A percentile compares a stretch with the other conserved stretches of the same genome.
phyloP scores from a whole-genome alignment of 192 early-diverging fungal genomes.

The Entomortierella chlamydospora region DNA sequence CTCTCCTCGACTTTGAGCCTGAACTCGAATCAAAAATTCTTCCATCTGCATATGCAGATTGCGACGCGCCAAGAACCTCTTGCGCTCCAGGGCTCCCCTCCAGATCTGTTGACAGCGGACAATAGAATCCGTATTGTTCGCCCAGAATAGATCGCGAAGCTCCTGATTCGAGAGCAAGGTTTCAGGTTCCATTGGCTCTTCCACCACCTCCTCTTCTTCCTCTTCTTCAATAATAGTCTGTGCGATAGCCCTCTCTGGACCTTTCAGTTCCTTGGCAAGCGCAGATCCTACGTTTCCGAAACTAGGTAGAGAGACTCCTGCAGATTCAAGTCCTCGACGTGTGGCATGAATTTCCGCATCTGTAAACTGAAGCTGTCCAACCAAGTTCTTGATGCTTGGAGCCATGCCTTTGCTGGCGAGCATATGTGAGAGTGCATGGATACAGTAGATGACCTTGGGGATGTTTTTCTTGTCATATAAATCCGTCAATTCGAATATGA shows the following conservation, averaged over 20 bases:
- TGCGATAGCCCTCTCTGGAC: constrained; percentile 24
- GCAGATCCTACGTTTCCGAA: constrained; percentile 87
- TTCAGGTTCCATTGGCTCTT: constrained; percentile 44
- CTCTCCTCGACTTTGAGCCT: constrained; percentile 67
- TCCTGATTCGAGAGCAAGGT: constrained; percentile 53
- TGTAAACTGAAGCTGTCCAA: constrained; percentile 93
- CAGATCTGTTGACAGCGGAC: constrained; percentile 35
- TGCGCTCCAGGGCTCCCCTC: constrained; percentile 43
- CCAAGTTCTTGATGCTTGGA: constrained; percentile 91
- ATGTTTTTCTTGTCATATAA: constrained; percentile 99
- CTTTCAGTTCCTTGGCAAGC: constrained; percentile 64
- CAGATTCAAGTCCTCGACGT: constrained; percentile 83
- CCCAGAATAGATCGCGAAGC: constrained; percentile 44
- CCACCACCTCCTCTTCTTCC: constrained; percentile 57
- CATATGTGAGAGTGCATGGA: constrained; percentile 82
- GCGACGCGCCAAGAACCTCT: constrained; percentile 34
- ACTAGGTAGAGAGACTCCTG: constrained; percentile 87
- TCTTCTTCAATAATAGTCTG: constrained; percentile 47
- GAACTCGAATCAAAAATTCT: constrained; percentile 56
- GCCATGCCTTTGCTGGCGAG: constrained; percentile 86
- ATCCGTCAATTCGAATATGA: constrained; percentile 98
- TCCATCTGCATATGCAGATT: constrained; percentile 41
- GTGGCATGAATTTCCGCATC: constrained; percentile 82
- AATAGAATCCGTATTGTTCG: constrained; percentile 37
- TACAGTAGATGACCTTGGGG: constrained; percentile 98